phyloP scores from a whole-genome alignment of 225 moss, liverwort and hornwort species.

The Bryoerythrophyllum caledonicum region DNA sequence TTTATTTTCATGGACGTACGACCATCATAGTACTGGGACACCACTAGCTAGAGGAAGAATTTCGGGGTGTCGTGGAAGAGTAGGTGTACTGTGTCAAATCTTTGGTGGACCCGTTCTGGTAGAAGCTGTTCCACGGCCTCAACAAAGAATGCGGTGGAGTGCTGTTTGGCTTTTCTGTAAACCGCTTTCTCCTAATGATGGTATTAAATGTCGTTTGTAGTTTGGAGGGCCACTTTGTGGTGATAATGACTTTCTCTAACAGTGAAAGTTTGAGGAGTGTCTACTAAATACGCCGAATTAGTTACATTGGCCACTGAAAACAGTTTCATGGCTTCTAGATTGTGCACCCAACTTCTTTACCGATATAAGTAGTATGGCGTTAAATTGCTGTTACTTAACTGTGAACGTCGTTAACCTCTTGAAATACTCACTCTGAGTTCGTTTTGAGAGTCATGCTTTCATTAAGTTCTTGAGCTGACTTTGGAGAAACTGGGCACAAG shows the following conservation, averaged over 20 bases:
- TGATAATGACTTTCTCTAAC: not conserved
- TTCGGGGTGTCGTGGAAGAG: conserved; percentile 38
- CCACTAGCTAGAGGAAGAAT: conserved; percentile 38
- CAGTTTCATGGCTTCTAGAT: too few species aligned
- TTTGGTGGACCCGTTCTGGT: conserved; percentile 46
- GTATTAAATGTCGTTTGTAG: not conserved
- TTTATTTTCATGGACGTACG: conserved; percentile 32
- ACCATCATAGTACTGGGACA: conserved; percentile 33
- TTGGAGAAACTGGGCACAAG: not conserved
- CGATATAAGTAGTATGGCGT: too few species aligned
- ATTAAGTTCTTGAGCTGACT: not conserved
- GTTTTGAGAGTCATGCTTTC: not conserved
- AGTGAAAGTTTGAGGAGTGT: not conserved
- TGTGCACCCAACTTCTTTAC: too few species aligned
- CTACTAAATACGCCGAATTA: too few species aligned
- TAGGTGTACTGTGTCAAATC: conserved; percentile 47
- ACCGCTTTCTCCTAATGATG: too few species aligned
- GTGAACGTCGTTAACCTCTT: not conserved
- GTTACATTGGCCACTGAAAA: too few species aligned
- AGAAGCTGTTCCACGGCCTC: conserved; percentile 32
- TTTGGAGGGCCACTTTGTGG: not conserved
- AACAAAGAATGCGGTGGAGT: conserved; percentile 20
- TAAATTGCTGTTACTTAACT: not conserved
- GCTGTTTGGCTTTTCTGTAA: not conserved
- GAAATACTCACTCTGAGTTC: not conserved